phyloP scores from a whole-genome alignment of 2,329 filamentous ascomycete genomes.

The Trichoderma asperellum region DNA sequence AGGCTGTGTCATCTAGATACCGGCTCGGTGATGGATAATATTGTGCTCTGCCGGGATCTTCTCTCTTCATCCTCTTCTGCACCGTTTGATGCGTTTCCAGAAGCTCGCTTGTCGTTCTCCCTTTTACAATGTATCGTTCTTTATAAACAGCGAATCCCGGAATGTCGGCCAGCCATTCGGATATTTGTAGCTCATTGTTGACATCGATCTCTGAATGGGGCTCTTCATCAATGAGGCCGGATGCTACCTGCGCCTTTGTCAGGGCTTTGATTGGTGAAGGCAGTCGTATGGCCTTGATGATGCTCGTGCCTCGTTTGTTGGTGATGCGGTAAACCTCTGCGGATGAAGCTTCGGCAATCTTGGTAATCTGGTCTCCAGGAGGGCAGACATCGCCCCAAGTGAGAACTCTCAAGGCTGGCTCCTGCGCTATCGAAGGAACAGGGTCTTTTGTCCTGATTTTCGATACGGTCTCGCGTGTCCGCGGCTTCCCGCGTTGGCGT shows the following conservation, averaged over 20 bases:
- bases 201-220: slow-evolving; percentile 60
- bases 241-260: slow-evolving; percentile 59
- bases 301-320: slow-evolving; percentile 63
- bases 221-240: slow-evolving; percentile 62
- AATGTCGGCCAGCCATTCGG: slow-evolving; percentile 65
- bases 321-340: slow-evolving; percentile 68
- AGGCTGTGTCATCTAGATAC: slow-evolving; percentile 61
- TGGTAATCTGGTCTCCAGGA: slow-evolving; percentile 56
- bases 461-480: neutral
- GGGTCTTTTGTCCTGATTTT: neutral
- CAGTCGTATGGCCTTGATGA: slow-evolving; percentile 67
- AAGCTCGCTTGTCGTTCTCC: slow-evolving; percentile 56
- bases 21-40: slow-evolving; percentile 66
- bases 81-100: slow-evolving; percentile 64
- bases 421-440: slow-evolving; percentile 19
- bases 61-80: slow-evolving; percentile 56
- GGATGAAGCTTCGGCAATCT: slow-evolving; percentile 69
- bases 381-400: slow-evolving; percentile 64
- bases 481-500: neutral
- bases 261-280: slow-evolving; percentile 61
- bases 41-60: slow-evolving; percentile 60
- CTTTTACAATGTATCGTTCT: slow-evolving; percentile 63
- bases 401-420: slow-evolving; percentile 47
- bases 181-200: slow-evolving; percentile 63
- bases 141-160: slow-evolving; percentile 70